phyloP scores from a whole-genome alignment of 805 yeast species.

The Hanseniaspora meyeri region DNA sequence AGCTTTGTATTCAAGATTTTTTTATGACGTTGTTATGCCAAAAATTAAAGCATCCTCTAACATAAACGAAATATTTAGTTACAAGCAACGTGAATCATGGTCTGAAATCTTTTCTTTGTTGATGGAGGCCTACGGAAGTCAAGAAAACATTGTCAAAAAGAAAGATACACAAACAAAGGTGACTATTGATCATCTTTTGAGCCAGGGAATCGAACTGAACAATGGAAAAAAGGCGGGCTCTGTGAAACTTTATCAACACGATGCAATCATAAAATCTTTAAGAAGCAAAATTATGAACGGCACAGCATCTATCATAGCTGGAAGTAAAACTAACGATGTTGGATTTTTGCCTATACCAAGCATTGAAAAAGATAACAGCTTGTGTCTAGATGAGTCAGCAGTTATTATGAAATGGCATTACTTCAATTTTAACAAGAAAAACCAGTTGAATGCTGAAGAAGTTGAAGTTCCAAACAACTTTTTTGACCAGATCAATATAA shows the following conservation, averaged over 20 bases:
- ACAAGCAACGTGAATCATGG: constrained; percentile 3
- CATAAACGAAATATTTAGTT: neutral
- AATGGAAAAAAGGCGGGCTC: neutral
- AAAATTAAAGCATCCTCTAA: neutral
- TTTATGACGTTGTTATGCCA: neutral
- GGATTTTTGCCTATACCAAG: neutral
- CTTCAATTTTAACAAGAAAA: neutral
- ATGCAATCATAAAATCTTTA: constrained; percentile 1
- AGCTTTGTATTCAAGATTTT: neutral
- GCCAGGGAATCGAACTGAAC: neutral
- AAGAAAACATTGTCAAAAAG: neutral
- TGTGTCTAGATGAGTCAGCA: neutral
- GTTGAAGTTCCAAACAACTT: neutral
- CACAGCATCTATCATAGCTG: neutral
- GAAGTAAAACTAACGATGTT: neutral
- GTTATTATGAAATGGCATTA: constrained; percentile 7
- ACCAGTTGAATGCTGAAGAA: neutral
- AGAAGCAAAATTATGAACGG: constrained; percentile 1
- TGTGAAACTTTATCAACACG: neutral
- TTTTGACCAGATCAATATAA: neutral
- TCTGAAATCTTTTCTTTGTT: neutral
- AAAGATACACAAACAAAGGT: neutral
- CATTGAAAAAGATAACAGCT: neutral
- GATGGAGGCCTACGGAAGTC: neutral
- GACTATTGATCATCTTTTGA: neutral